Evolutionary conservation across 345 rosid genomes (phyloP).

Genomic region (Theobroma cacao): DNA sequence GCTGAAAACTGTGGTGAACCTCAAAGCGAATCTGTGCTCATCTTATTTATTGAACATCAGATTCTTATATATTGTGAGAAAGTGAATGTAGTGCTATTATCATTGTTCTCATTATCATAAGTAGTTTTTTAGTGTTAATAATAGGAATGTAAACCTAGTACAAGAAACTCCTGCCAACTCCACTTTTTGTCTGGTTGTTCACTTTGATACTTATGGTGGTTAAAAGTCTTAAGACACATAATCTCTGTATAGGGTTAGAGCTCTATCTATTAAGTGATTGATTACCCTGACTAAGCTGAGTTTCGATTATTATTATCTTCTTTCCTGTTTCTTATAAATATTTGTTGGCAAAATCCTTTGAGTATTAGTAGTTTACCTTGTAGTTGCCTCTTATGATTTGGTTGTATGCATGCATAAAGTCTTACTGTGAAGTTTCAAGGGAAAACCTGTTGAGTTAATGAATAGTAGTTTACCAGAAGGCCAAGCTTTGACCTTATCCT

Average conservation of each 20-base stretch:
- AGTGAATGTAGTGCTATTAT: not conserved
- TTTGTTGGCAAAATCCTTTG: not conserved
- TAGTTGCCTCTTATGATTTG: not conserved
- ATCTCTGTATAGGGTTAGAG: not conserved
- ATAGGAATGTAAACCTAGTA: not conserved
- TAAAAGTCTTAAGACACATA: not conserved
- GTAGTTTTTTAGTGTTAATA: not conserved
- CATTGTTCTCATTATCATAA: not conserved
- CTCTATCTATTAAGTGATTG: not conserved
- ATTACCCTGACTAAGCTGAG: not conserved
- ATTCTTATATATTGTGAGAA: not conserved
- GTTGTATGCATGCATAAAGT: no score
- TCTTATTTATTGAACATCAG: not conserved
- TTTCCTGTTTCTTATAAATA: not conserved
- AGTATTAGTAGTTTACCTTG: not conserved
- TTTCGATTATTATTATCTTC: not conserved
- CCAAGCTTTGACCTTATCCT: not conserved
- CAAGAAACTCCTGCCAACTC: not conserved
- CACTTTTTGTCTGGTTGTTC: not conserved
- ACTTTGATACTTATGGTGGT: not conserved
- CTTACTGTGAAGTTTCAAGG: not conserved
- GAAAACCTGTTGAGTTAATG: not conserved
- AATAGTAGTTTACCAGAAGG: no score
- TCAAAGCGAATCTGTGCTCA: conserved; percentile 21
- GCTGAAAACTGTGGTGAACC: conserved; percentile 51